A percentile compares a stretch with the other conserved stretches of the same genome.
Evolutionary conservation across 108 stramenopile species (phyloP).

Genomic region (Skeletonema menzelii): DNA sequence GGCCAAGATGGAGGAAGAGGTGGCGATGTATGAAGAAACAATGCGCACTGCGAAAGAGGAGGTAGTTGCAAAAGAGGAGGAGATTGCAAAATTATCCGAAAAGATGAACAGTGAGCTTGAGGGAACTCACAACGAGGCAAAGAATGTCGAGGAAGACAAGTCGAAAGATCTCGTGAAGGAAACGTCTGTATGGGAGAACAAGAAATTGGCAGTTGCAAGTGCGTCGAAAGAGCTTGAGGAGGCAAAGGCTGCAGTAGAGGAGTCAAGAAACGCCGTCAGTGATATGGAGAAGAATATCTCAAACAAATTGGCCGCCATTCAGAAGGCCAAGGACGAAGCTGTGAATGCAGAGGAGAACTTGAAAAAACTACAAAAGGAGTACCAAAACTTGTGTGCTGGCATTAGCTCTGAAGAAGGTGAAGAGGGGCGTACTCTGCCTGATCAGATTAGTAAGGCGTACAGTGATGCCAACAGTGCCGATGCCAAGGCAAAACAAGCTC

Average conservation of each 20-base stretch:
- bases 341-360: constrained; percentile 63
- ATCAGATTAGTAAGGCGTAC: constrained; percentile 86
- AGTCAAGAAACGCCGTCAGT: constrained; percentile 52
- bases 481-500: constrained; percentile 85
- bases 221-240: constrained; percentile 74
- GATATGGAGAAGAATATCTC: constrained; percentile 69
- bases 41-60: constrained; percentile 32
- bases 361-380: constrained; percentile 61
- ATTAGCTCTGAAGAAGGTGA: constrained; percentile 77
- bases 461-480: constrained; percentile 89
- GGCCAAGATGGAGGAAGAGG: constrained; percentile 62
- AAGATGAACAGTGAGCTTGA: constrained; percentile 72
- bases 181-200: constrained; percentile 84
- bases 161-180: constrained; percentile 94
- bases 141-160: constrained; percentile 73
- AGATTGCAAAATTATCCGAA: constrained; percentile 51
- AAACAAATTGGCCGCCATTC: constrained; percentile 56
- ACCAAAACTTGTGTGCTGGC: constrained; percentile 90
- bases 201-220: constrained; percentile 60
- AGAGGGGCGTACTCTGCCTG: constrained; percentile 78
- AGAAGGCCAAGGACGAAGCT: constrained; percentile 57
- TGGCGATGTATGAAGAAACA: constrained; percentile 54
- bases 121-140: constrained; percentile 48
- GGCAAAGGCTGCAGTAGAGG: constrained; percentile 59
- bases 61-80: constrained; percentile 65